Conservation (phyloP, 176 grass and related monocot species). For the Oryza glaberrima region DNA sequence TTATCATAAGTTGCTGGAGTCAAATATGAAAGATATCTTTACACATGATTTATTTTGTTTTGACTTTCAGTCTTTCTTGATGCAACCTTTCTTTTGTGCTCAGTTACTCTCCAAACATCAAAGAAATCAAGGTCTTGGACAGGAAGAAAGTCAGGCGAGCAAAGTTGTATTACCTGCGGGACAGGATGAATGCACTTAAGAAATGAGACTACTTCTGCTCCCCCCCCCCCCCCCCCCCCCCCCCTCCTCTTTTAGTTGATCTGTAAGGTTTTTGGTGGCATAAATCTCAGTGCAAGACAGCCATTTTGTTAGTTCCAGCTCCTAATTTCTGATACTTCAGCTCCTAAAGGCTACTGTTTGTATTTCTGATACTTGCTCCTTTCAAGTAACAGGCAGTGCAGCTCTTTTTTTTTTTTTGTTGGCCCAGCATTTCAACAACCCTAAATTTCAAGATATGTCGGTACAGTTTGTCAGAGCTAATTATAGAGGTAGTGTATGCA, state of each 20-base stretch:
- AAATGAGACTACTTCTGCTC: constrained; percentile 41
- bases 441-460: too few species aligned
- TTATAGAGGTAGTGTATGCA: too few species aligned
- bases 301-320: neutral
- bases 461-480: too few species aligned
- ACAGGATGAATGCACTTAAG: constrained; percentile 89
- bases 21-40: neutral
- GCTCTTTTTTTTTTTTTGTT: neutral
- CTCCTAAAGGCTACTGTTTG: neutral
- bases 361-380: neutral
- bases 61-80: constrained; percentile 20
- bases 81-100: neutral
- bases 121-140: constrained; percentile 89
- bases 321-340: neutral
- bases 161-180: constrained; percentile 93
- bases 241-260: neutral
- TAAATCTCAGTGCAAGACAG: neutral
- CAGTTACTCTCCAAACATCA: constrained; percentile 88
- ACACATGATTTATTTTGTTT: neutral
- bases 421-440: too few species aligned
- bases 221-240: neutral
- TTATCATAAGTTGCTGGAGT: neutral
- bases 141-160: constrained; percentile 87
- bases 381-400: neutral
- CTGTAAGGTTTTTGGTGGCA: neutral